Conservation (phyloP, 371 early-diverging fungal species). For the Sanchytrium tribonematis region DNA sequence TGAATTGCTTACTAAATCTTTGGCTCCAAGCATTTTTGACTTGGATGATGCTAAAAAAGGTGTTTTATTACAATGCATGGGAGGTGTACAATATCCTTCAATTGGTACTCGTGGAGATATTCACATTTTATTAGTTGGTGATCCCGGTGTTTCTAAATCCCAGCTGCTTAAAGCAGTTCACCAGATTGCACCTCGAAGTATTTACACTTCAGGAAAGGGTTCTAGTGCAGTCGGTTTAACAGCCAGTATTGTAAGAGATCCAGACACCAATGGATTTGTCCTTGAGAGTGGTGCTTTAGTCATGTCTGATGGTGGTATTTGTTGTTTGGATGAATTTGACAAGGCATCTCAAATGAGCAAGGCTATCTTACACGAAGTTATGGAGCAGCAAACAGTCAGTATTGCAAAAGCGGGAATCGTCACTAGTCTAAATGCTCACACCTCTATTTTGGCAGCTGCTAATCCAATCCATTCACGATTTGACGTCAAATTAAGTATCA, state of each 20-base stretch:
- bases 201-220: slow-evolving; percentile 98
- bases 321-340: slow-evolving; percentile 99
- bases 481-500: slow-evolving; percentile 55
- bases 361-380: slow-evolving; percentile 94
- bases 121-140: slow-evolving; percentile 93
- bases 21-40: slow-evolving; percentile 93
- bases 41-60: slow-evolving; percentile 96
- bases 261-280: slow-evolving; percentile 83
- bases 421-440: slow-evolving; percentile 92
- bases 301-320: slow-evolving; percentile 88
- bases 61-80: slow-evolving; percentile 85
- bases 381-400: slow-evolving; percentile 99
- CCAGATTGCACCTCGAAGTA: slow-evolving; percentile 81
- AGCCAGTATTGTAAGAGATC: slow-evolving; percentile 91
- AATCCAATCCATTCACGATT: slow-evolving; percentile 91
- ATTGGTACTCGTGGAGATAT: slow-evolving; percentile 70
- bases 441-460: slow-evolving; percentile 89
- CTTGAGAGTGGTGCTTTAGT: slow-evolving; percentile 98
- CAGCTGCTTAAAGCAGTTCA: slow-evolving; percentile 92
- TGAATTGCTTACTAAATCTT: slow-evolving; percentile 49
- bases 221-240: slow-evolving; percentile 96
- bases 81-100: too few species aligned
- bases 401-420: slow-evolving; percentile 99
- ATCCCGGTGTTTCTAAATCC: slow-evolving; percentile 96
- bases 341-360: slow-evolving; percentile 92